Percentiles rank a stretch among this genome's conserved stretches.
Evolutionary conservation across 805 yeast genomes (phyloP).

Genomic region (Kuraishia borneana): DNA sequence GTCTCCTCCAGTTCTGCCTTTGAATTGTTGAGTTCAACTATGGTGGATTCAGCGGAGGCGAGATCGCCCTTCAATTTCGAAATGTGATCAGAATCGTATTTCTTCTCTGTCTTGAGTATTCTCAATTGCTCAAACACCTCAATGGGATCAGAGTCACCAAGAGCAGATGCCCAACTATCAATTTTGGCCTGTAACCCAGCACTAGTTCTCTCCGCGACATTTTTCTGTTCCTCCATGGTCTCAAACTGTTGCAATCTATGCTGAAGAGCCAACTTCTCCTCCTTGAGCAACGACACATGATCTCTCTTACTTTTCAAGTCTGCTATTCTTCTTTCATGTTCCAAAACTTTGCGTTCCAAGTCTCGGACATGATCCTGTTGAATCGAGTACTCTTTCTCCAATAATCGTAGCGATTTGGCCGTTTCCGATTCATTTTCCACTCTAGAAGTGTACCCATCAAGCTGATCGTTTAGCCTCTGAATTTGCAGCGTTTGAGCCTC

Average conservation of each 20-base stretch:
- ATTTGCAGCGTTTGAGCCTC: not conserved
- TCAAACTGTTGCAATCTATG: constrained; percentile 27
- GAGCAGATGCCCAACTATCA: constrained; percentile 29
- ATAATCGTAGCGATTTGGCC: not conserved
- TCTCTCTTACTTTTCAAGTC: constrained; percentile 33
- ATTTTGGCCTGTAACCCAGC: constrained; percentile 33
- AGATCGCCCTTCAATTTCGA: not conserved
- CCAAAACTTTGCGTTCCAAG: constrained; percentile 39
- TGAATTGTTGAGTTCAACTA: not conserved
- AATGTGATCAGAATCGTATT: not conserved
- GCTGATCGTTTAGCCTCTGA: not conserved
- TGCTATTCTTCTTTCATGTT: constrained; percentile 41
- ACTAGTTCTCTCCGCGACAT: constrained; percentile 38
- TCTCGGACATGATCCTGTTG: constrained; percentile 34
- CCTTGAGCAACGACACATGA: constrained; percentile 40
- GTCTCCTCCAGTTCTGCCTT: not conserved
- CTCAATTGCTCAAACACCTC: constrained; percentile 4
- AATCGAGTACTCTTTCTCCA: constrained; percentile 13
- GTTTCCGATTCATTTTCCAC: not conserved
- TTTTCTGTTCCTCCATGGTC: constrained; percentile 29
- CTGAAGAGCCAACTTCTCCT: constrained; percentile 35
- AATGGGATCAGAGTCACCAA: constrained; percentile 18
- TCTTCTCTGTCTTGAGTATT: constrained; percentile 6
- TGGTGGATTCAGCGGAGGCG: not conserved
- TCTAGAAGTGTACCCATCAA: not conserved